A percentile compares a stretch with the other conserved stretches of the same genome.
phyloP scores from a whole-genome alignment of 306 rosid genomes.

The Glycine soja region DNA sequence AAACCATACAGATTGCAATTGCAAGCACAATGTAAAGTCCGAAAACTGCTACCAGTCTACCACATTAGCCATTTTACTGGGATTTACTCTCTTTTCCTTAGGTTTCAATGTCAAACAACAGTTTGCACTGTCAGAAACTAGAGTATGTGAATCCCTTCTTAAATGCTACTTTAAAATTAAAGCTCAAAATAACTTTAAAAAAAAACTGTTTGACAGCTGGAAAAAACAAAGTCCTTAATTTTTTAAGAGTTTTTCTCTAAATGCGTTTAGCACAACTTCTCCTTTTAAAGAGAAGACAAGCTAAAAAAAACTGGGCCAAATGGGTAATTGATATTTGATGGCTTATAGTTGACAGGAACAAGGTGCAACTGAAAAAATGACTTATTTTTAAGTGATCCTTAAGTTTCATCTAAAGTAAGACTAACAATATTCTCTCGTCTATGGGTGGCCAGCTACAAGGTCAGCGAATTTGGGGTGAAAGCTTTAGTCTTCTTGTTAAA shows the following conservation, averaged over 20 bases:
- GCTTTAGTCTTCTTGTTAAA: conserved; percentile 38
- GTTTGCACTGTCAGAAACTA: conserved; percentile 7
- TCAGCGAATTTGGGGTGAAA: conserved; percentile 32
- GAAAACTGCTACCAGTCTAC: conserved; percentile 17
- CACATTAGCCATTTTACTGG: conserved; percentile 36
- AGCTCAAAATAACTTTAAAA: conserved; percentile 6
- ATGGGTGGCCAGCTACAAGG: conserved; percentile 36
- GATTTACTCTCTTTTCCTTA: not conserved
- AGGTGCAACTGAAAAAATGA: not conserved
- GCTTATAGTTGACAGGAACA: conserved; percentile 25
- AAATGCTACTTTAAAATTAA: not conserved
- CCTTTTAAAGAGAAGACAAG: not conserved
- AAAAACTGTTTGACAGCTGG: not conserved
- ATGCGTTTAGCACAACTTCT: not conserved
- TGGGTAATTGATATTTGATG: conserved; percentile 21
- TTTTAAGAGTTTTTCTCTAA: too few species aligned
- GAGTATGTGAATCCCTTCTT: conserved; percentile 29
- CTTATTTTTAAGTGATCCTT: conserved; percentile 4
- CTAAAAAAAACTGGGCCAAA: not conserved
- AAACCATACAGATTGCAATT: conserved; percentile 9
- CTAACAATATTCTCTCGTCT: conserved; percentile 16
- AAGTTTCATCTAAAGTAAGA: conserved; percentile 5
- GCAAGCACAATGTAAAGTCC: conserved; percentile 11
- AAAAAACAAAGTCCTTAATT: too few species aligned
- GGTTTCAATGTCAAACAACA: not conserved